Percentiles rank a stretch among this genome's conserved stretches.
Evolutionary conservation across 2,329 filamentous ascomycete genomes (phyloP).

Genomic region (Pezicula rhizophila): DNA sequence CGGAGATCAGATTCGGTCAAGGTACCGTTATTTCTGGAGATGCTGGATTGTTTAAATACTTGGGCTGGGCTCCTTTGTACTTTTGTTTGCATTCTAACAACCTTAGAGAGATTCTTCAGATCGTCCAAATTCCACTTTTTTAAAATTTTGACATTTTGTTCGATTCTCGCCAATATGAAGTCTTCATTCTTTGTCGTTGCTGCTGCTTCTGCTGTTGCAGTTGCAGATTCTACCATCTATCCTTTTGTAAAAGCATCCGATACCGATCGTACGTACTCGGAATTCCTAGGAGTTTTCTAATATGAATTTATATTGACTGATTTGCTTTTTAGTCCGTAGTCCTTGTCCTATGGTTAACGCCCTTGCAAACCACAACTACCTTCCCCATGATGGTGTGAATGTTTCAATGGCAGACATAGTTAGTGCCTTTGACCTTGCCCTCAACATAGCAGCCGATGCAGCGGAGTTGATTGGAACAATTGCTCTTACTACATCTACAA

Average conservation of each 20-base stretch:
- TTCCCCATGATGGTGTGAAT: conserved; percentile 32
- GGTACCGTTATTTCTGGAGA: no score
- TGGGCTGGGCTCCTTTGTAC: no score
- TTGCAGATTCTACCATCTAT: background rate
- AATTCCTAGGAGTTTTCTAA: background rate
- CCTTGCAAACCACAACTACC: conserved; percentile 35
- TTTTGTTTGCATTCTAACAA: no score
- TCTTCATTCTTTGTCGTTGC: background rate
- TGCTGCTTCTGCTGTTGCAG: background rate
- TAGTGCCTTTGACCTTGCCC: conserved; percentile 1
- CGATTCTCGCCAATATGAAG: background rate
- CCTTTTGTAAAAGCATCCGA: background rate
- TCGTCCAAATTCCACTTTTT: no score
- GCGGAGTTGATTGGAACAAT: conserved; percentile 3
- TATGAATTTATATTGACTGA: background rate
- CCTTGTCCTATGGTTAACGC: conserved; percentile 35
- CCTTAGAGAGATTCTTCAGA: no score
- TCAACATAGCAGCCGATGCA: conserved; percentile 8
- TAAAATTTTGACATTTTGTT: no score
- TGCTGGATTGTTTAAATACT: no score
- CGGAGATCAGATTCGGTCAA: no score
- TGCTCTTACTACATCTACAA: conserved; percentile 3
- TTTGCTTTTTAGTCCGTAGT: conserved; percentile 1
- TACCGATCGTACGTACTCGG: background rate
- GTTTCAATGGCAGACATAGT: conserved; percentile 20